Evolutionary conservation across 352 stramenopile species (phyloP).

Genomic region (Globisporangium uncinulatum): DNA sequence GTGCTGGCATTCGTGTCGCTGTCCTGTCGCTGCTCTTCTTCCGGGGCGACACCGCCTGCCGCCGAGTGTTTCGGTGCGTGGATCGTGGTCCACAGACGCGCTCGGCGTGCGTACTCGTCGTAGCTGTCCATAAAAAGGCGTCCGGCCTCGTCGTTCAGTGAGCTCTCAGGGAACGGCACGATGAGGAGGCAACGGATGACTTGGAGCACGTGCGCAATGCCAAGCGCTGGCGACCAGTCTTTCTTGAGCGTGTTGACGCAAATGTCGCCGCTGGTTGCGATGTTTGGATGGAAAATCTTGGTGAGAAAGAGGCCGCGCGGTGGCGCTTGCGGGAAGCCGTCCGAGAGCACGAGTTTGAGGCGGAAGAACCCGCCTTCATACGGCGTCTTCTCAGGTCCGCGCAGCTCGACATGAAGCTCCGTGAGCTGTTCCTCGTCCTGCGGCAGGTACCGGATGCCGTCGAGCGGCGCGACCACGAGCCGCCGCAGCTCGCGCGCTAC

Average conservation of each 20-base stretch:
- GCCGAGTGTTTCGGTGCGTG: constrained; percentile 63
- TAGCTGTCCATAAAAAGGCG: constrained; percentile 99
- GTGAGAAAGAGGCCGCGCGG: constrained; percentile 96
- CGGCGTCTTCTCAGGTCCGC: constrained; percentile 95
- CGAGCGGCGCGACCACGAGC: constrained; percentile 85
- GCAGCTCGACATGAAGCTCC: constrained; percentile 95
- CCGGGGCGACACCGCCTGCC: not conserved
- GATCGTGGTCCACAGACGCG: constrained; percentile 88
- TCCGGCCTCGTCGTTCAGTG: constrained; percentile 98
- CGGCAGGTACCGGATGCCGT: constrained; percentile 91
- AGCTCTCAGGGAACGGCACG: constrained; percentile 98
- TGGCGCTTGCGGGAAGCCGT: constrained; percentile 80
- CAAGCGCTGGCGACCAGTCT: constrained; percentile 94
- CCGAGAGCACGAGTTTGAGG: constrained; percentile 93
- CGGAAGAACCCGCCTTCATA: constrained; percentile 96
- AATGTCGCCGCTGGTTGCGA: constrained; percentile 96
- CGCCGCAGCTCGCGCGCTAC: constrained; percentile 91
- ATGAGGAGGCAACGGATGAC: constrained; percentile 99
- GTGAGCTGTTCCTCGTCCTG: constrained; percentile 88
- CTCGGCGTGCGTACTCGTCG: constrained; percentile 92
- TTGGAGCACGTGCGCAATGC: constrained; percentile 95
- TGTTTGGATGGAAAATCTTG: constrained; percentile 99
- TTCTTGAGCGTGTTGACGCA: constrained; percentile 99
- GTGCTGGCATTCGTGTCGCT: not conserved
- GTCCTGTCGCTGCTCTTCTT: constrained; percentile 1